phyloP scores from a whole-genome alignment of 495 filamentous ascomycete species.

The Hyaloscypha bicolor region DNA sequence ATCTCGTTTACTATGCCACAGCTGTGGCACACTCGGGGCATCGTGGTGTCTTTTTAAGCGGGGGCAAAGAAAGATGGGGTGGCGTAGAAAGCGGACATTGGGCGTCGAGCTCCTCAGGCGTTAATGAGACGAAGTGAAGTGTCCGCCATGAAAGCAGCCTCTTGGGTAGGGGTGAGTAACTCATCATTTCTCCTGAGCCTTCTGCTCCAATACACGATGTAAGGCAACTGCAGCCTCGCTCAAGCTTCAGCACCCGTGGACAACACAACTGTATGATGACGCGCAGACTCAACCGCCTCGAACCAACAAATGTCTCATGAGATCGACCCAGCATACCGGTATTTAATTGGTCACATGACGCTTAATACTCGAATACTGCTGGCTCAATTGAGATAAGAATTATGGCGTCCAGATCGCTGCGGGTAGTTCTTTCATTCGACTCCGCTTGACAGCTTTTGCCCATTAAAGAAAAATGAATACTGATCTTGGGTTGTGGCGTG shows the following conservation, averaged over 20 bases:
- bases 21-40: no score
- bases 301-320: neutral
- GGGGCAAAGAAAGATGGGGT: no score
- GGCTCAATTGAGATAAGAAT: neutral
- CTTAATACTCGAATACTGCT: neutral
- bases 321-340: neutral
- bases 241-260: neutral
- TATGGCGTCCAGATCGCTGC: neutral
- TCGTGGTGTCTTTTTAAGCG: no score
- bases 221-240: neutral
- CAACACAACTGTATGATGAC: neutral
- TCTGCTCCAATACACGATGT: neutral
- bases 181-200: neutral
- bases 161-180: neutral
- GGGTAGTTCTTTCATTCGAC: neutral
- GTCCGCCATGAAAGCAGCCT: neutral
- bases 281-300: neutral
- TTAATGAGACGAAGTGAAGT: neutral
- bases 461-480: neutral
- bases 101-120: no score
- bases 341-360: neutral
- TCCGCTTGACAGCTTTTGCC: neutral
- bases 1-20: no score
- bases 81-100: no score
- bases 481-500: neutral